These are phyloP conservation scores for Skeletonema potamos DNA, from an alignment of 108 stramenopile species.

Conservation along the genomic window DNA sequence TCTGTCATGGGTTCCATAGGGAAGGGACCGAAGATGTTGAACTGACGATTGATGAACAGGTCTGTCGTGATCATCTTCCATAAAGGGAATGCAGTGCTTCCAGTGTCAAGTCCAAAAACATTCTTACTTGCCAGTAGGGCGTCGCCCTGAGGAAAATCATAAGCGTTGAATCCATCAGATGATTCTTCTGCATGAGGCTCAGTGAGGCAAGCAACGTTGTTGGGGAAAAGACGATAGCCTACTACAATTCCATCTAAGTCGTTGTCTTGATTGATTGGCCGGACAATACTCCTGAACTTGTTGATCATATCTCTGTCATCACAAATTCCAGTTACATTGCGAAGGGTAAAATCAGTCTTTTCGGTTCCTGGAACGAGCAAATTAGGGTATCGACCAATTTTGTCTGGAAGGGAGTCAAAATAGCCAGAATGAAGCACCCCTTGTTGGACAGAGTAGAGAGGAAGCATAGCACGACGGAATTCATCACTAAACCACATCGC, in stretches of 20 bases:
- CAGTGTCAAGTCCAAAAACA: constrained; percentile 25
- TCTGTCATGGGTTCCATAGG: constrained; percentile 12
- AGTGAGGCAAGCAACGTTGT: constrained; percentile 31
- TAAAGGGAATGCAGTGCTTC: constrained; percentile 10
- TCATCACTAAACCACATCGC: constrained; percentile 32
- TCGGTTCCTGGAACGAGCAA: background rate
- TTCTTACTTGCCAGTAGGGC: constrained; percentile 6
- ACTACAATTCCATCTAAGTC: constrained; percentile 33
- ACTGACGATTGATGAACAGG: constrained; percentile 26
- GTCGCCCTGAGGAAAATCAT: constrained; percentile 25
- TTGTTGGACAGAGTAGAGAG: constrained; percentile 34
- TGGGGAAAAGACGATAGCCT: constrained; percentile 38
- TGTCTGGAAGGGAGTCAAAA: constrained; percentile 20
- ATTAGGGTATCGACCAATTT: constrained; percentile 27
- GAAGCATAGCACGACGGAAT: constrained; percentile 36
- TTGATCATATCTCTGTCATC: constrained; percentile 9
- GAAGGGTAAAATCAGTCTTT: background rate
- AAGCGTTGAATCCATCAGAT: constrained; percentile 4
- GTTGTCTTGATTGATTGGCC: constrained; percentile 25
- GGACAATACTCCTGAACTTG: constrained; percentile 20
- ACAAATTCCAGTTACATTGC: constrained; percentile 38
- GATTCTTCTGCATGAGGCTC: constrained; percentile 15
- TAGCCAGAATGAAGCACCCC: constrained; percentile 27
- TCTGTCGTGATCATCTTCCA: constrained; percentile 30
- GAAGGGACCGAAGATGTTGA: constrained; percentile 40